phyloP scores from a whole-genome alignment of 2,329 filamentous ascomycete genomes.

The Colletotrichum eleusines region DNA sequence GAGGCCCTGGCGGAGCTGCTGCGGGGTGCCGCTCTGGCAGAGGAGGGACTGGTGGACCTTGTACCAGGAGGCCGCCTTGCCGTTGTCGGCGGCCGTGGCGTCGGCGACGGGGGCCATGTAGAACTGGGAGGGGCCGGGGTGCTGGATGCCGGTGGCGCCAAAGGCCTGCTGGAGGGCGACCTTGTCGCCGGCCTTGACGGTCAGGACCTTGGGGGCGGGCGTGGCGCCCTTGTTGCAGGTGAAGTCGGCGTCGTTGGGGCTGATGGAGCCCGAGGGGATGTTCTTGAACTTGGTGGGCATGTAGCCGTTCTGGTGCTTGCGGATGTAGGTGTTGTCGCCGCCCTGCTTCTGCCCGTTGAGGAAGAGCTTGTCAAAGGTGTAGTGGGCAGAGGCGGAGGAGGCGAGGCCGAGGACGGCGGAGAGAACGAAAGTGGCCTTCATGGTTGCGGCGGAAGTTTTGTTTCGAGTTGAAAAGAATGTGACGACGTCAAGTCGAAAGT shows the following conservation, averaged over 20 bases:
- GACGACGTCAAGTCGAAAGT: constrained; percentile 33
- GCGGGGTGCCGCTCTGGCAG: constrained; percentile 37
- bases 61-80: constrained; percentile 48
- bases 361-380: constrained; percentile 45
- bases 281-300: constrained; percentile 42
- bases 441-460: constrained; percentile 12
- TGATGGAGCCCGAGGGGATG: constrained; percentile 33
- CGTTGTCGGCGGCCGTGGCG: constrained; percentile 42
- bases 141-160: constrained; percentile 40
- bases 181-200: constrained; percentile 41
- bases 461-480: constrained; percentile 27
- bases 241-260: constrained; percentile 35
- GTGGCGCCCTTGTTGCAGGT: constrained; percentile 36
- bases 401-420: constrained; percentile 32
- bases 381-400: constrained; percentile 41
- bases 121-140: constrained; percentile 43
- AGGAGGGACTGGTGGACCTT: constrained; percentile 45
- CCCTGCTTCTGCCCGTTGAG: constrained; percentile 44
- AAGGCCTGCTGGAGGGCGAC: constrained; percentile 40
- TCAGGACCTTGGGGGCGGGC: constrained; percentile 30
- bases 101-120: constrained; percentile 41
- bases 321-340: constrained; percentile 43
- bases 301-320: constrained; percentile 41
- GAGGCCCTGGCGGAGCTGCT: constrained; percentile 23
- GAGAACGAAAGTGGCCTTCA: constrained; percentile 31